Percentiles rank a stretch among this genome's conserved stretches.
These are phyloP conservation scores for Naegleria gruberi DNA, from an alignment of 208 protist species.

Conservation along the genomic window DNA sequence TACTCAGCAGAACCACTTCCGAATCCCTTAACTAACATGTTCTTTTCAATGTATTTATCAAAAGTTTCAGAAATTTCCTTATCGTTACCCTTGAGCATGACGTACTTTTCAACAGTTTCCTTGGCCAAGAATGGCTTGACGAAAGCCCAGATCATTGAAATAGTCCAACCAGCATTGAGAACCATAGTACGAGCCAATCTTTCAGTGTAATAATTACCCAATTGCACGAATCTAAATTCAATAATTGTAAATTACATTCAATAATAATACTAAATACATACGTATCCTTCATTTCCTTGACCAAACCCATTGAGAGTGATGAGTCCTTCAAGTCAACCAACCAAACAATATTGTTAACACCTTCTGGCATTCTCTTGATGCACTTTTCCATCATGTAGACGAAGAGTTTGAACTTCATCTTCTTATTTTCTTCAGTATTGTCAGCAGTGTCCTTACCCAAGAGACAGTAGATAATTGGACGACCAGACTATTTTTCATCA, in stretches of 20 bases:
- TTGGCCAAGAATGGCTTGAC: not conserved
- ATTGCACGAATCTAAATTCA: not conserved
- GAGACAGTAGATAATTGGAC: not conserved
- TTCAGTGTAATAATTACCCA: slow-evolving; percentile 16
- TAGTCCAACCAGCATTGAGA: not conserved
- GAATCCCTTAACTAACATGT: not conserved
- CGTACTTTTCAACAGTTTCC: slow-evolving; percentile 9
- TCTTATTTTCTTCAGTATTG: not conserved
- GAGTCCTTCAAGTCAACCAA: not conserved
- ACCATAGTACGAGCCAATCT: not conserved
- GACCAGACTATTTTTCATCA: not conserved
- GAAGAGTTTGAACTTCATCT: not conserved
- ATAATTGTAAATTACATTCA: no score
- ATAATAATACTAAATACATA: not conserved
- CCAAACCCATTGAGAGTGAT: not conserved
- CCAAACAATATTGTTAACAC: slow-evolving; percentile 4
- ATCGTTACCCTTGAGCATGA: not conserved
- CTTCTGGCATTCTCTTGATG: not conserved
- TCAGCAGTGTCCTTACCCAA: not conserved
- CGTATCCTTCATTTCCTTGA: not conserved
- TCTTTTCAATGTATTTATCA: not conserved
- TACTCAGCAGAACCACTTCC: not conserved
- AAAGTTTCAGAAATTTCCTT: not conserved
- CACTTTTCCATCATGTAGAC: not conserved
- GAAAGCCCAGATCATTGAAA: slow-evolving; percentile 1